A percentile compares a stretch with the other conserved stretches of the same genome.
Conservation (phyloP, 2,329 filamentous ascomycete genomes). For the Cladosporium sp. region DNA sequence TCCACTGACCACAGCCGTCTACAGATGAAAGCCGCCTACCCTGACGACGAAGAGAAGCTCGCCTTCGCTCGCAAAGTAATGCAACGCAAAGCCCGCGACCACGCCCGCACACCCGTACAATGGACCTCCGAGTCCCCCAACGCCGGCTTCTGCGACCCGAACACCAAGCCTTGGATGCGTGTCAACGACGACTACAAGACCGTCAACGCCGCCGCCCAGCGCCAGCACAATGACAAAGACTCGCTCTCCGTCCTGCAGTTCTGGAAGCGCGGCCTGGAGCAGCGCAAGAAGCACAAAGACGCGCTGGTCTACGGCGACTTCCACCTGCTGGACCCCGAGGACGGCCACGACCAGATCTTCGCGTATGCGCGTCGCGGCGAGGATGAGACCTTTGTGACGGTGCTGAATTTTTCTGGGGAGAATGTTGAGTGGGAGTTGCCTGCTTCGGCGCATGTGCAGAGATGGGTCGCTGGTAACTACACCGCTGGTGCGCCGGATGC, state of each 20-base stretch:
- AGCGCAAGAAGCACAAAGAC: constrained; percentile 58
- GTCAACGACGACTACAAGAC: constrained; percentile 55
- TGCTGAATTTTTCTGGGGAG: constrained; percentile 39
- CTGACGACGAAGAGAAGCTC: constrained; percentile 39
- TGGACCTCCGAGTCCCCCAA: constrained; percentile 57
- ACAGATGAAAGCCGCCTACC: constrained; percentile 41
- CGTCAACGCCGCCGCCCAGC: constrained; percentile 61
- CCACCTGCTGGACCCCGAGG: constrained; percentile 51
- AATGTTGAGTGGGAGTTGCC: constrained; percentile 39
- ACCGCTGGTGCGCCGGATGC: constrained; percentile 31
- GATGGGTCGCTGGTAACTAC: constrained; percentile 40
- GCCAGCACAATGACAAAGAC: constrained; percentile 32
- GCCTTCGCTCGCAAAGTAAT: constrained; percentile 54
- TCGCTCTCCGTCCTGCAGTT: constrained; percentile 56
- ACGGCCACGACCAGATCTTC: constrained; percentile 56
- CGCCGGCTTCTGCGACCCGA: constrained; percentile 61
- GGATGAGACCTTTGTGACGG: constrained; percentile 35
- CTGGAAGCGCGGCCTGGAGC: constrained; percentile 58
- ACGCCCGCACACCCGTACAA: constrained; percentile 68
- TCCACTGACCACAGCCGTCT: constrained; percentile 15
- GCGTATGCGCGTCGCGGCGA: constrained; percentile 37
- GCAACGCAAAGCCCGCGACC: constrained; percentile 62
- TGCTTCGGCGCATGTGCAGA: constrained; percentile 32
- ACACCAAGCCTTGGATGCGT: constrained; percentile 60
- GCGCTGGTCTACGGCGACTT: constrained; percentile 64